These are phyloP conservation scores for Stipa capillata DNA, from an alignment of 176 grass and related monocot species.

Conservation along the genomic window DNA sequence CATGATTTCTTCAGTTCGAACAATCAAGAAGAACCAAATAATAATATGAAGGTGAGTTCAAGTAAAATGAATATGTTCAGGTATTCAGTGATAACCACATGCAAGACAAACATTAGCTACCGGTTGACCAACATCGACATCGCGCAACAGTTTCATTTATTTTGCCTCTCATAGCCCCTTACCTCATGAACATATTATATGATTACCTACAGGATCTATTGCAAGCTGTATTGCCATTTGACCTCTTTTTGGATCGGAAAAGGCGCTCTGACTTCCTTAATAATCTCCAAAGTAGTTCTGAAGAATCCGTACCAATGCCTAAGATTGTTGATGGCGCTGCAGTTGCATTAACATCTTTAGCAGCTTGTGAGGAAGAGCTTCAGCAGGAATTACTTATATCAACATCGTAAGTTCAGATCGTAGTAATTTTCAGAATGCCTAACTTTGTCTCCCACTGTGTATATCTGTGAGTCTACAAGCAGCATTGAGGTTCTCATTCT, in stretches of 20 bases:
- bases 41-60: slow-evolving; percentile 53
- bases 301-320: slow-evolving; percentile 41
- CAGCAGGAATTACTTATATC: slow-evolving; percentile 89
- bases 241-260: slow-evolving; percentile 83
- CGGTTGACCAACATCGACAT: slow-evolving; percentile 14
- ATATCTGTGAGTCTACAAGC: neutral
- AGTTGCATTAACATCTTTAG: slow-evolving; percentile 82
- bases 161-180: neutral
- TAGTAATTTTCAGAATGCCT: slow-evolving; percentile 1
- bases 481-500: neutral
- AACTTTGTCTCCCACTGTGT: neutral
- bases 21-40: slow-evolving; percentile 57
- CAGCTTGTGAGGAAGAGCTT: slow-evolving; percentile 93
- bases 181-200: slow-evolving; percentile 9
- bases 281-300: slow-evolving; percentile 72
- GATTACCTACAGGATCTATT: slow-evolving; percentile 62
- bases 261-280: slow-evolving; percentile 85
- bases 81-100: neutral
- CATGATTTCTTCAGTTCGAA: slow-evolving; percentile 37
- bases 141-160: slow-evolving; percentile 2
- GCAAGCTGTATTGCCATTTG: slow-evolving; percentile 94
- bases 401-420: slow-evolving; percentile 63
- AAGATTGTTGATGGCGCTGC: slow-evolving; percentile 65
- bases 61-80: slow-evolving; percentile 18
- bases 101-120: slow-evolving; percentile 1